These are phyloP conservation scores for Elsinoe fawcettii DNA, from an alignment of 2,329 filamentous ascomycete genomes.

Conservation along the genomic window DNA sequence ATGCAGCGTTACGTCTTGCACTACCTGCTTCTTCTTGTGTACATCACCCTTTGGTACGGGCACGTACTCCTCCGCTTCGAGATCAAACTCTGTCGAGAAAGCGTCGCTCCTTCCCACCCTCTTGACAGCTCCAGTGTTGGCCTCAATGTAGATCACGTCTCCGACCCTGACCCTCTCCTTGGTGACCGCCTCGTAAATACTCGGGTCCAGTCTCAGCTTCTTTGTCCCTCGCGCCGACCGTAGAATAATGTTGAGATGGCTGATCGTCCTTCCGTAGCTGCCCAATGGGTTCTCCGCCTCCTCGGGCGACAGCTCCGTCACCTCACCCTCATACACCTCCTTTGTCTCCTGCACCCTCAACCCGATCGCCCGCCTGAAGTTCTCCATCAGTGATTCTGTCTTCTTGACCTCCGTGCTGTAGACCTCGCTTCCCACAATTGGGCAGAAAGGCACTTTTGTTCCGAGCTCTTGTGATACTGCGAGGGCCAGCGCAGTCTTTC, in stretches of 20 bases:
- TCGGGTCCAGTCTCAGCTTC: conserved; percentile 92
- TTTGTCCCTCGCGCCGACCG: conserved; percentile 96
- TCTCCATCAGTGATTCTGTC: conserved; percentile 98
- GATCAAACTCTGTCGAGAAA: conserved; percentile 95
- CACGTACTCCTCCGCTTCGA: conserved; percentile 98
- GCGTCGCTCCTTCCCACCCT: conserved; percentile 91
- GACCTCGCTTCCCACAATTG: conserved; percentile 95
- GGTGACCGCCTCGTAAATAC: conserved; percentile 98
- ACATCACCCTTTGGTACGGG: conserved; percentile 98
- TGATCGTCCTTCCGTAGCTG: conserved; percentile 95
- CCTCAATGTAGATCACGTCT: conserved; percentile 98
- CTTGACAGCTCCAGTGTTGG: conserved; percentile 97
- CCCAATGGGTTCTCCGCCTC: conserved; percentile 96
- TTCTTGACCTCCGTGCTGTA: conserved; percentile 99
- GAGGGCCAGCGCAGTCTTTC: conserved; percentile 92
- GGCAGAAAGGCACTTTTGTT: conserved; percentile 96
- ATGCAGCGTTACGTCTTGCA: conserved; percentile 95
- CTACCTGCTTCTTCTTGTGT: conserved; percentile 99
- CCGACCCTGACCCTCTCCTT: conserved; percentile 94
- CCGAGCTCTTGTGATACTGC: conserved; percentile 95
- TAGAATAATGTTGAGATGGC: conserved; percentile 84
- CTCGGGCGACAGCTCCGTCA: conserved; percentile 93
- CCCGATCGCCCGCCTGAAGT: conserved; percentile 93
- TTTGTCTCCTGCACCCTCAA: conserved; percentile 97
- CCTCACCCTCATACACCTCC: conserved; percentile 98